Base-by-base conservation (phyloP, 2,329 filamentous ascomycete species). In the Sphaerulina populicola region DNA sequence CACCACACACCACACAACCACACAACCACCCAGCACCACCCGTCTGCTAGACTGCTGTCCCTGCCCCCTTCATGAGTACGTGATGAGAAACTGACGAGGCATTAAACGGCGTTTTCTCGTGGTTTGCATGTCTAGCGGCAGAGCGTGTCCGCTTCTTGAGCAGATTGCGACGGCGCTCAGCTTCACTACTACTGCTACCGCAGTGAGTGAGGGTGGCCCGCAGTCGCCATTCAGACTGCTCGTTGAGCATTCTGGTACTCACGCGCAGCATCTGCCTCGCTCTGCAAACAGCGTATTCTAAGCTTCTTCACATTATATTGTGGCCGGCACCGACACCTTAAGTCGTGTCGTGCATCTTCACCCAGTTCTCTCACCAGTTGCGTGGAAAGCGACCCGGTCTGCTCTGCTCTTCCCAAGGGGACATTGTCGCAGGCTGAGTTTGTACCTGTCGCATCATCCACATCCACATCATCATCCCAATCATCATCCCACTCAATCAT, bases 291-390 rank as follows among this genome's bases (percentile, higher is more conserved):
- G 47, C 49, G 46, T 51, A 42, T 54, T 50, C 42, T 46, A 48
- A 42, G 41, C 46, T 35, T 52, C 51, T 51, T 49, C 53, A 53
- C 53, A 38, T 46, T 44, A 43, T 35, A 35, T 42, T 50, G 45
- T 44, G 40, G 51, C 48, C 55, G 51, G 49, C 53, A 31, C 33
- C 55, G 52, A 57, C 56, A 53, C 46, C 50, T 56, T 56, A 58
- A 60, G 57, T 60, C 57, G 57, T 50, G 55, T 49, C 55, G 53
- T 53, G 55, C 47, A 47, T 43, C 49, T 44, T 55, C 49, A 47
- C 12, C 31, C 31, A 35, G 12, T 31, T 48, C 29, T 50, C 48
- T 50, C 48, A 41, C 40, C 46, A 48, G 43, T 38, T 49, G 27
- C 49, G 30, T 47, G 44, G 50, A 44, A 47, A 41, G 48, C 45